These are phyloP conservation scores for Triticum timopheevii DNA, from an alignment of 176 grass and related monocot species.

Conservation along the genomic window DNA sequence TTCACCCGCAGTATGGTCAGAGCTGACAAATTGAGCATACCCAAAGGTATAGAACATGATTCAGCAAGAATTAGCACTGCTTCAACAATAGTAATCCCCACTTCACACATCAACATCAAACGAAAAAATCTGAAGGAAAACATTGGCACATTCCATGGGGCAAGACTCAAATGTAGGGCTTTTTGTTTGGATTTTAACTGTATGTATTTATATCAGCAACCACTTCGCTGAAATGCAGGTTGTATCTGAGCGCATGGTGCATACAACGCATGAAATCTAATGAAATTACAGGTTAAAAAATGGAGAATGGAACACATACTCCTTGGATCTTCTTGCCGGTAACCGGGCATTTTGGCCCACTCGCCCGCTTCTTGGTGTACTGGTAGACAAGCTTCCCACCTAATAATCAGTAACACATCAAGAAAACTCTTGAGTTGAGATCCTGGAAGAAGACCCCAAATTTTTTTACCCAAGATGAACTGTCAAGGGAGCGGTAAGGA, in stretches of 20 bases:
- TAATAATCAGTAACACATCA: slow-evolving; percentile 35
- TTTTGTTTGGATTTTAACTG: background rate
- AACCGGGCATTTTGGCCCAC: slow-evolving; percentile 82
- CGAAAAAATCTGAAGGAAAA: background rate
- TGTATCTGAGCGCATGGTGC: background rate
- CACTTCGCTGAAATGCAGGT: background rate
- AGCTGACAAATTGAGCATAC: background rate
- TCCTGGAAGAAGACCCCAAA: background rate
- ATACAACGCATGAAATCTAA: background rate
- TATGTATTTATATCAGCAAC: background rate
- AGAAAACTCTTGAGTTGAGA: background rate
- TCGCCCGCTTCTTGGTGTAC: slow-evolving; percentile 85
- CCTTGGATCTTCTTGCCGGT: slow-evolving; percentile 93
- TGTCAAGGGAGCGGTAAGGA: too few species aligned
- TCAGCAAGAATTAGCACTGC: background rate
- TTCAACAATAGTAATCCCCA: background rate
- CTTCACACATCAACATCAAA: background rate
- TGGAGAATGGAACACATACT: slow-evolving; percentile 30
- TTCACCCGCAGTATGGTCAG: background rate
- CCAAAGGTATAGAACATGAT: background rate
- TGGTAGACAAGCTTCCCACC: slow-evolving; percentile 88
- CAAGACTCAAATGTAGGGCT: background rate
- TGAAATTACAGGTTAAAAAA: background rate
- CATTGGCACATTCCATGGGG: background rate
- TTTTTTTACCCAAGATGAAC: background rate